These are phyloP conservation scores for Phellinidium pouzarii DNA, from an alignment of 1,284 basidiomycete species.

Conservation along the genomic window DNA sequence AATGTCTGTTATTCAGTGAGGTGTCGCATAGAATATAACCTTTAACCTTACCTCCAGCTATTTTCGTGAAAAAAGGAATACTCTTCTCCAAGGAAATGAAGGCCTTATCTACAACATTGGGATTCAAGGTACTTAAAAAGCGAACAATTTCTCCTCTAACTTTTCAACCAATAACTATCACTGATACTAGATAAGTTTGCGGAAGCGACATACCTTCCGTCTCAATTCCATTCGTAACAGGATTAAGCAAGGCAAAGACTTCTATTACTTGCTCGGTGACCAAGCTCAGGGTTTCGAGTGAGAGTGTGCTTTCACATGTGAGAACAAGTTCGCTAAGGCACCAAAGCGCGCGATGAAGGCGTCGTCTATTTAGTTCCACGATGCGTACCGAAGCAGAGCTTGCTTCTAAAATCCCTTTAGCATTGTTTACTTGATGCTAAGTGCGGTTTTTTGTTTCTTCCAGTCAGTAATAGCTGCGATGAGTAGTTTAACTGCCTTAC, in stretches of 20 bases:
- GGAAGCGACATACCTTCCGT: background rate
- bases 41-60: conserved; percentile 4
- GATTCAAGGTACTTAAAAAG: background rate
- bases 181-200: background rate
- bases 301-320: background rate
- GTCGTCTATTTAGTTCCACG: background rate
- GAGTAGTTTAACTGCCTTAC: background rate
- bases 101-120: background rate
- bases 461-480: background rate
- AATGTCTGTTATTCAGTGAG: background rate
- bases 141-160: conserved; percentile 11
- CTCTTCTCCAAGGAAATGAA: conserved; percentile 4
- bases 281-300: background rate
- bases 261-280: conserved; percentile 2
- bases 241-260: conserved; percentile 2
- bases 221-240: background rate
- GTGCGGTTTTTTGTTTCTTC: background rate
- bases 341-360: conserved; percentile 1
- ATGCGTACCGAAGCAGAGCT: background rate
- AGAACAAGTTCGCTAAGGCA: conserved; percentile 4
- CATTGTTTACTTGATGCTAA: conserved; percentile 4
- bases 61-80: conserved; percentile 1
- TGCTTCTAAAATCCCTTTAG: background rate
- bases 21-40: background rate
- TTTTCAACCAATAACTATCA: background rate